These are phyloP conservation scores for Phytophthora pistaciae DNA, from an alignment of 352 stramenopile genomes.

Conservation along the genomic window DNA sequence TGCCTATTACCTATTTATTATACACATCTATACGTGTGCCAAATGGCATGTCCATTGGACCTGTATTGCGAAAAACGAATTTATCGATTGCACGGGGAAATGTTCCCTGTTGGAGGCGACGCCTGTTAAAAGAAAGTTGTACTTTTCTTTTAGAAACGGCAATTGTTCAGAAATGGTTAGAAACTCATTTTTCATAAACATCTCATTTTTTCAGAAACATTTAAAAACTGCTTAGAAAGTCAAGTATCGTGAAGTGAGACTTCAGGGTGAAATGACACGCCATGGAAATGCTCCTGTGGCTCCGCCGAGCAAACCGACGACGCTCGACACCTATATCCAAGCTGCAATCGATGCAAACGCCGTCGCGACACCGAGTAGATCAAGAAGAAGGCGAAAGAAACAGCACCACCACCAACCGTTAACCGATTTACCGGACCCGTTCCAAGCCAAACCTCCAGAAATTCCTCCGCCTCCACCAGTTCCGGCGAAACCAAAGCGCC, in stretches of 20 bases:
- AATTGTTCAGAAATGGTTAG: too few relatives aligned
- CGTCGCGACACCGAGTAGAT: background rate
- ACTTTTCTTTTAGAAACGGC: too few relatives aligned
- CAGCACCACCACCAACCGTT: background rate
- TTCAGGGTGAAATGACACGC: conserved; percentile 3
- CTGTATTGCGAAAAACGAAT: too few relatives aligned
- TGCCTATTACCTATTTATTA: too few relatives aligned
- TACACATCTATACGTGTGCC: too few relatives aligned
- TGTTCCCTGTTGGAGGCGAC: too few relatives aligned
- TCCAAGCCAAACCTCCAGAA: background rate
- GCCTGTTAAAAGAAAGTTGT: too few relatives aligned
- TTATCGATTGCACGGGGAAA: too few relatives aligned
- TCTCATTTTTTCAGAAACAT: background rate
- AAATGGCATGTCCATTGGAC: too few relatives aligned
- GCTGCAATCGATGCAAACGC: conserved; percentile 24
- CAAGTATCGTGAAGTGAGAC: too few relatives aligned
- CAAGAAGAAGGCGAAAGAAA: conserved; percentile 29
- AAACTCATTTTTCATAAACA: background rate
- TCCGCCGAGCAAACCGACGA: conserved; percentile 9
- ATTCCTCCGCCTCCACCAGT: conserved; percentile 4
- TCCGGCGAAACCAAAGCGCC: conserved; percentile 14
- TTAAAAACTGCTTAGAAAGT: background rate
- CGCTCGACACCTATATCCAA: conserved; percentile 26
- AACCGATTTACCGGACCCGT: background rate
- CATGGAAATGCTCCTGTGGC: background rate